A percentile compares a stretch with the other conserved stretches of the same genome.
Conservation (phyloP, 345 rosid species). For the Hypericum perforatum region DNA sequence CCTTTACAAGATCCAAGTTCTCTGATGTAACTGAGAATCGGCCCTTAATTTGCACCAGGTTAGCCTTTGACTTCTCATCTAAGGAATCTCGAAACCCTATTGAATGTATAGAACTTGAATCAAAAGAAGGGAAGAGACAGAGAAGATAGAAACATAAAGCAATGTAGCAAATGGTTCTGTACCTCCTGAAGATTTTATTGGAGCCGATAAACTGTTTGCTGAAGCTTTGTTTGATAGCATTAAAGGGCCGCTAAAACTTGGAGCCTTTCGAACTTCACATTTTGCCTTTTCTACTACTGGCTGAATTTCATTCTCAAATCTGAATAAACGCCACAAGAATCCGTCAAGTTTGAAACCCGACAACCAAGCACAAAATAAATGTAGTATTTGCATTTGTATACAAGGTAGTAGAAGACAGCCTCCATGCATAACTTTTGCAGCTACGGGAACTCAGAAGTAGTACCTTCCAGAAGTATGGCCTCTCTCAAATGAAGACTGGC, state of each 20-base stretch:
- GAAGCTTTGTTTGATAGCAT: slow-evolving; percentile 95
- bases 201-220: slow-evolving; percentile 96
- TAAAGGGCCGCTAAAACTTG: slow-evolving; percentile 95
- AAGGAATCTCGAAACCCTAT: slow-evolving; percentile 84
- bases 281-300: slow-evolving; percentile 31
- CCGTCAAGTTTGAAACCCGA: slow-evolving; percentile 4
- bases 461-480: slow-evolving; percentile 55
- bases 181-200: slow-evolving; percentile 93
- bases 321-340: slow-evolving; percentile 18
- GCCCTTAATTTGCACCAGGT: slow-evolving; percentile 91
- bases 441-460: slow-evolving; percentile 8
- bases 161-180: slow-evolving; percentile 3
- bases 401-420: no score
- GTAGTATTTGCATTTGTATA: neutral
- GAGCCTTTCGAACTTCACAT: slow-evolving; percentile 50
- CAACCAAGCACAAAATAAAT: neutral
- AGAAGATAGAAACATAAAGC: slow-evolving; percentile 6
- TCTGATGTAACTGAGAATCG: slow-evolving; percentile 97
- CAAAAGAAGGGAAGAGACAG: slow-evolving; percentile 3
- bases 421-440: no score
- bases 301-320: slow-evolving; percentile 57
- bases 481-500: slow-evolving; percentile 53
- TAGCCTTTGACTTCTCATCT: slow-evolving; percentile 90
- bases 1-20: slow-evolving; percentile 91
- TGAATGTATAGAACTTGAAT: neutral